phyloP scores from a whole-genome alignment of 1,284 basidiomycete species.

The Microbotryum violaceum region DNA sequence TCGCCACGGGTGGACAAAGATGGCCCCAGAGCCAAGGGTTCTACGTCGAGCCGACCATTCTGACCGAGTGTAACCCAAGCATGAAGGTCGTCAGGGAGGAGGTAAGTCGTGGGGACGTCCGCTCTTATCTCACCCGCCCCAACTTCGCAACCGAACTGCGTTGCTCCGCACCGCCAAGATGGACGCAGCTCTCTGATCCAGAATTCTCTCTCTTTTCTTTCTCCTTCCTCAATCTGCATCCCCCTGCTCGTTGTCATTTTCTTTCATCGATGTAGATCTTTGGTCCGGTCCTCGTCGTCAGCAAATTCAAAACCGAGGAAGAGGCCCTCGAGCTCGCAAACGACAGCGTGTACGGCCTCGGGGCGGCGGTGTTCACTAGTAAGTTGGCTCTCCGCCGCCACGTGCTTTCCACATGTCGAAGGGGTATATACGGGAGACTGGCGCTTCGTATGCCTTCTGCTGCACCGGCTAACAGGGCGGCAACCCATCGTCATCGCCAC shows the following conservation, averaged over 20 bases:
- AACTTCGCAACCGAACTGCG: background rate
- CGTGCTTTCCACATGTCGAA: too few relatives aligned
- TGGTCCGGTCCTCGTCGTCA: conserved; percentile 34
- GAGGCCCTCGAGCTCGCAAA: conserved; percentile 71
- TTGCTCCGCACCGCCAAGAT: background rate
- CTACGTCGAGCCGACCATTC: conserved; percentile 39
- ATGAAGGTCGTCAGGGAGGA: conserved; percentile 38
- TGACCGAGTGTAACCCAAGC: conserved; percentile 42
- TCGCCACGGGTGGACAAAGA: conserved; percentile 69
- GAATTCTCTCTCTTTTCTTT: background rate
- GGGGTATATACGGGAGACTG: too few relatives aligned
- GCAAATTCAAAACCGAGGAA: conserved; percentile 35
- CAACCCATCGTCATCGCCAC: too few relatives aligned
- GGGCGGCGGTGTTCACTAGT: conserved; percentile 72
- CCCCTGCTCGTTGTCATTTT: too few relatives aligned
- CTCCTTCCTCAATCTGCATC: too few relatives aligned
- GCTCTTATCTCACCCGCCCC: background rate
- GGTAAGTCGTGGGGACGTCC: conserved; percentile 20
- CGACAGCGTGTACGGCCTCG: conserved; percentile 76
- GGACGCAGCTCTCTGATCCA: conserved; percentile 12
- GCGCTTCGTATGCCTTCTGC: background rate
- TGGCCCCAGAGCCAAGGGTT: conserved; percentile 39
- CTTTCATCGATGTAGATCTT: conserved; percentile 22
- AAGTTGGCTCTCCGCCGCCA: background rate
- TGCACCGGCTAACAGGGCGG: too few relatives aligned